Conservation (phyloP, 1,284 basidiomycete genomes). For the Ceratobasidium papillatum region DNA sequence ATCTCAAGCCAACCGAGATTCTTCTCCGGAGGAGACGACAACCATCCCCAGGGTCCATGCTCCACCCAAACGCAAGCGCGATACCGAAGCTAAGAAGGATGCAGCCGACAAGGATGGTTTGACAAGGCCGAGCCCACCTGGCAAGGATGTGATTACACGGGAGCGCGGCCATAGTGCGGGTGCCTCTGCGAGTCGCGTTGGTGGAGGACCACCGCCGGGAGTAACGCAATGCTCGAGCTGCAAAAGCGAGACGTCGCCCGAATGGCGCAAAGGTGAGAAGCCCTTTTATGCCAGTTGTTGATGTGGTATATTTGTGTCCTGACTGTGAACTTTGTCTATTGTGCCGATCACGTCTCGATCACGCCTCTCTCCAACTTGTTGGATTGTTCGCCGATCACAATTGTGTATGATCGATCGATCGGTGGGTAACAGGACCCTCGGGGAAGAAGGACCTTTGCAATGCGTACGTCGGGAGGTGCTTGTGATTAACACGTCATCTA, state of each 20-base stretch:
- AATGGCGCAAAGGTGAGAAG: conserved; percentile 87
- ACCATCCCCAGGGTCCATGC: conserved; percentile 23
- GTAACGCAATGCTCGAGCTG: conserved; percentile 82
- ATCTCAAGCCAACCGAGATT: background rate
- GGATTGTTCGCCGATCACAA: conserved; percentile 18
- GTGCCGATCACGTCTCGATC: conserved; percentile 26
- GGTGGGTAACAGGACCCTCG: conserved; percentile 61
- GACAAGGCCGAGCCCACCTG: background rate
- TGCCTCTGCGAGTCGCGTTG: conserved; percentile 46
- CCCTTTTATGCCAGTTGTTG: conserved; percentile 45
- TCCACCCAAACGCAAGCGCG: conserved; percentile 16
- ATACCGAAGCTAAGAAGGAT: conserved; percentile 4
- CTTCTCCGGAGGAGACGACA: conserved; percentile 2
- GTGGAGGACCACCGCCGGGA: conserved; percentile 74
- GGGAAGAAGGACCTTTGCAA: conserved; percentile 94
- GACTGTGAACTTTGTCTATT: background rate
- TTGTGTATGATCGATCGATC: conserved; percentile 34
- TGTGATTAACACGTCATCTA: conserved; percentile 44
- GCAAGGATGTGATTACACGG: conserved; percentile 25
- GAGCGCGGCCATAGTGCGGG: conserved; percentile 35
- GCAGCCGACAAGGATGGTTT: background rate
- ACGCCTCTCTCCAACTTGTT: background rate
- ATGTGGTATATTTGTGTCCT: background rate
- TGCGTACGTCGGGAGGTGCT: conserved; percentile 68
- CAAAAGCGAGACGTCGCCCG: conserved; percentile 84